phyloP scores from a whole-genome alignment of 1,284 basidiomycete genomes.

The Cryptococcus sp. region DNA sequence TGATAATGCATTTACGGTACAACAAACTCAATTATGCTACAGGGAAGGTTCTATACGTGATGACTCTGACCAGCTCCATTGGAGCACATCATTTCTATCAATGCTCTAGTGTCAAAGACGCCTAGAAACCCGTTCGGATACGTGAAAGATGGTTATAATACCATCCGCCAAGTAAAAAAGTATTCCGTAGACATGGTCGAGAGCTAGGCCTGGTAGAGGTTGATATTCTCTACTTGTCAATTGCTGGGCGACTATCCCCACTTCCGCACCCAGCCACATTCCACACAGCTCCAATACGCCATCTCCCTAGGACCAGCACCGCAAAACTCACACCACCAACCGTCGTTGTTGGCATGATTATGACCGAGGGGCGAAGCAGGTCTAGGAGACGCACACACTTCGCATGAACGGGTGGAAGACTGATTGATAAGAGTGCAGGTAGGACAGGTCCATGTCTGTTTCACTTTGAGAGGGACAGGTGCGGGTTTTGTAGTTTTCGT shows the following conservation, averaged over 20 bases:
- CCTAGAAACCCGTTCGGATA: slow-evolving; percentile 1
- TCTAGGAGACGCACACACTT: slow-evolving; percentile 62
- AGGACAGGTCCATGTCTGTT: slow-evolving; percentile 64
- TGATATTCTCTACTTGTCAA: no score
- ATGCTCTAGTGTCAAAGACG: neutral
- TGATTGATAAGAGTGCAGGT: slow-evolving; percentile 72
- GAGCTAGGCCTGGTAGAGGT: no score
- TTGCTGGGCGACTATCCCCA: slow-evolving; percentile 38
- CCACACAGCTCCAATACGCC: slow-evolving; percentile 71
- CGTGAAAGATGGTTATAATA: no score
- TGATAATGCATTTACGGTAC: no score
- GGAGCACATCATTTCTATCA: no score
- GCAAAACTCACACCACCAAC: slow-evolving; percentile 72
- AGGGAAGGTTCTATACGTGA: no score
- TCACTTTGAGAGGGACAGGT: neutral
- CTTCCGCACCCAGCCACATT: slow-evolving; percentile 68
- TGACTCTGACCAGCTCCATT: no score
- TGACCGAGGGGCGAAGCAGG: slow-evolving; percentile 42
- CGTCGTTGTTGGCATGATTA: slow-evolving; percentile 40
- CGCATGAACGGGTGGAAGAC: slow-evolving; percentile 59
- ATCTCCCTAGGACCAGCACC: slow-evolving; percentile 63
- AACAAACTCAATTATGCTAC: no score
- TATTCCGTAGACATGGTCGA: no score
- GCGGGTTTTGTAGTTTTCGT: neutral
- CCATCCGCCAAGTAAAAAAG: no score